Evolutionary conservation across 2,329 filamentous ascomycete species (phyloP), one percentile per base, ranked within the genome.

Genomic region (Alternaria arbusti): DNA sequence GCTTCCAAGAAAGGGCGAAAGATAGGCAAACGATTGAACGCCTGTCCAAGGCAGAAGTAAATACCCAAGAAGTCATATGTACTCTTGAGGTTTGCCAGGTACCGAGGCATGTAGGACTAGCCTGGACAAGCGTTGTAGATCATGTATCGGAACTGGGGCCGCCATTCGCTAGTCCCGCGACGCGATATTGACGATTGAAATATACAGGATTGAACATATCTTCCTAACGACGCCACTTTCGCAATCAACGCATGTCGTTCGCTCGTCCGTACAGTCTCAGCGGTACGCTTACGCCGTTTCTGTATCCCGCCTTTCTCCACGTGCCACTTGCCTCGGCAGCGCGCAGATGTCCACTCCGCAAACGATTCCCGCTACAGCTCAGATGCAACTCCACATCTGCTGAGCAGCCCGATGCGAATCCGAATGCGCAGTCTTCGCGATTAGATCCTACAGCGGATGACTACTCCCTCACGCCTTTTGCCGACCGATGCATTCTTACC

Each of bases 391-490:
- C 71, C 30, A 76, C 70, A 40, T 66, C 69, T 15, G 55, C 61
- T 17, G 62, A 58, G 30, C 59, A 52, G 25, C 22, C 57, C 10
- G 55, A 61, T 47, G 45, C 63, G 44, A 58, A 59, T 4, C 44
- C 59, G 13, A 51, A 72, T 50, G 62, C 68, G n/a, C 65, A 68
- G n/a, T 36, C 64, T 6, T 74, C 74, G 44, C 73, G 74, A 58
- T 87, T 97, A 20, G 92, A 97, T 77, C 95, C 95, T 3, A 78
- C 87, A 0, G 93, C 94, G 0, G 90, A 93, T 74, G 93, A 97
- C 79, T 98, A 96, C 81, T 87, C 91, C 15, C 85, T 90, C 30
- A 89, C 93, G 5, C 91, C 90, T 47, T 99, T 99, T 76, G 90
- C 92, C 59, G 96, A 99, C 81, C 91, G 92, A 78, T 94, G 94